A percentile compares a stretch with the other conserved stretches of the same genome.
phyloP scores from a whole-genome alignment of 1,139 yeast genomes.

The Petasospora rhodanensis region DNA sequence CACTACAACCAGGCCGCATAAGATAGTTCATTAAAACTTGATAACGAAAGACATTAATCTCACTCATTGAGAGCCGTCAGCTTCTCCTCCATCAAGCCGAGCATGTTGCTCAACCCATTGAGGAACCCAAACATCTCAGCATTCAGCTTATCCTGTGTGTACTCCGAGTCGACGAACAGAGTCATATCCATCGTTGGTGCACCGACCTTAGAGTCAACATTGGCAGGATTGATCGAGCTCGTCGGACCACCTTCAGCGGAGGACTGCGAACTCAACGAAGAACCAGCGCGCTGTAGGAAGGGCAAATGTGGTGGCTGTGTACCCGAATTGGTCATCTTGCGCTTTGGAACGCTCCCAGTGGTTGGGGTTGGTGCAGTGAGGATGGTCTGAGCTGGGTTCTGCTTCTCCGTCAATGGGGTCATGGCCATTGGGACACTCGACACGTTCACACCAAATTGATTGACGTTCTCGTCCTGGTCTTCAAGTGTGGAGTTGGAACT shows the following conservation, averaged over 20 bases:
- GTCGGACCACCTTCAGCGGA: slow-evolving; percentile 13
- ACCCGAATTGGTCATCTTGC: slow-evolving; percentile 15
- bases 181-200: slow-evolving; percentile 18
- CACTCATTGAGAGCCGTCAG: slow-evolving; percentile 20
- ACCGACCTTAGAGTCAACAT: slow-evolving; percentile 2
- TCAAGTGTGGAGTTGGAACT: slow-evolving; percentile 19
- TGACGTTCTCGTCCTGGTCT: slow-evolving; percentile 37
- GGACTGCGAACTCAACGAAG: slow-evolving; percentile 19
- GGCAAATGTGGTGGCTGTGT: slow-evolving; percentile 23
- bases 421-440: slow-evolving; percentile 53
- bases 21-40: no score
- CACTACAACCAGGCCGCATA: neutral
- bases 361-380: neutral
- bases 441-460: slow-evolving; percentile 63
- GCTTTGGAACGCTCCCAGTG: slow-evolving; percentile 28
- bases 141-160: slow-evolving; percentile 18
- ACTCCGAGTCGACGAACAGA: slow-evolving; percentile 21
- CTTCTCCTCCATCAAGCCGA: slow-evolving; percentile 26
- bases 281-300: slow-evolving; percentile 19
- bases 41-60: no score
- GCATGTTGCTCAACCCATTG: slow-evolving; percentile 16
- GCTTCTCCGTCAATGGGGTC: slow-evolving; percentile 75
- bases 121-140: slow-evolving; percentile 20
- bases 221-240: slow-evolving; percentile 3
- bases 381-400: no score